Conservation (phyloP, 805 yeast genomes). For the Candida schatavii region DNA sequence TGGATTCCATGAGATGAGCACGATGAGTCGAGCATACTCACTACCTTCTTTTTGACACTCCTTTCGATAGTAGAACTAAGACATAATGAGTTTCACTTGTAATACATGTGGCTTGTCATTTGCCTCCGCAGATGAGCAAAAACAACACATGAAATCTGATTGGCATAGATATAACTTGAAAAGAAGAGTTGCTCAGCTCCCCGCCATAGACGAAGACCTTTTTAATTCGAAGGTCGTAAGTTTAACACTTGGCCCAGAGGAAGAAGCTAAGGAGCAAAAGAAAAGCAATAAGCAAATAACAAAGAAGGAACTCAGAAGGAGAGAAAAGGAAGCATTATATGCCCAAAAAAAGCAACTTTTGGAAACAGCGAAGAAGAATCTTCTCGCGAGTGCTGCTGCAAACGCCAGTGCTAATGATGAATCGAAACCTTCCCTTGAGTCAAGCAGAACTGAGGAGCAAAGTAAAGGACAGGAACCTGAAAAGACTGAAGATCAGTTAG, state of each 20-base stretch:
- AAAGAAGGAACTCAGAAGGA: conserved; percentile 50
- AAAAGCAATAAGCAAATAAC: conserved; percentile 29
- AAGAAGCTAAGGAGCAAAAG: conserved; percentile 18
- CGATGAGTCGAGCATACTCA: no score
- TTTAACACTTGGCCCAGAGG: conserved; percentile 15
- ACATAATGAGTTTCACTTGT: conserved; percentile 52
- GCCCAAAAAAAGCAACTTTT: conserved; percentile 49
- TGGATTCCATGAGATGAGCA: not conserved
- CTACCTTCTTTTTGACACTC: no score
- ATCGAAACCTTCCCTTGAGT: conserved; percentile 1
- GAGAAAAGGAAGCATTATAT: conserved; percentile 47
- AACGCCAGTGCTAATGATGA: not conserved
- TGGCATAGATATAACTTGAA: conserved; percentile 98
- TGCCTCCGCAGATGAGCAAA: conserved; percentile 76
- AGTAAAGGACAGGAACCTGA: conserved; percentile 11
- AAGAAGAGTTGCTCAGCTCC: conserved; percentile 76
- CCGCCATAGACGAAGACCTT: conserved; percentile 42
- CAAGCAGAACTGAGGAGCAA: not conserved
- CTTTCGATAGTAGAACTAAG: no score
- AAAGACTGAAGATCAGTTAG: conserved; percentile 26
- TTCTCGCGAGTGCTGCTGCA: conserved; percentile 28
- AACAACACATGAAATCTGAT: conserved; percentile 94
- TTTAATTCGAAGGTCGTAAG: conserved; percentile 29
- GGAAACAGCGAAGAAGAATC: conserved; percentile 43
- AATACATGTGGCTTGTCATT: conserved; percentile 85